Conservation (phyloP, 805 yeast species). For the Yamadazyma olivae region DNA sequence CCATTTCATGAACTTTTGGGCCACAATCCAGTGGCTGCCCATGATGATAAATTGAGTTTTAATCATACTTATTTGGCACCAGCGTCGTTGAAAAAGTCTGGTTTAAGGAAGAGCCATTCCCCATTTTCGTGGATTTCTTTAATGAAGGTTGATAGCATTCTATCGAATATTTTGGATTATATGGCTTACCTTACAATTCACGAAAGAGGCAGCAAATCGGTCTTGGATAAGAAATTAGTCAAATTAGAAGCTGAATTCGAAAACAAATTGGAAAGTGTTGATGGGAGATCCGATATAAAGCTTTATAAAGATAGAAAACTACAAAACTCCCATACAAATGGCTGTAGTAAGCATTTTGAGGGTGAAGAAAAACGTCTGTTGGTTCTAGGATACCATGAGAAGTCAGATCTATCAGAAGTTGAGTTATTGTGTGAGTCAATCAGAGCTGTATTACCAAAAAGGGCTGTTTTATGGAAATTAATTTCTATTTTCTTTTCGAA, state of each 20-base stretch:
- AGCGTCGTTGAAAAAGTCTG: neutral
- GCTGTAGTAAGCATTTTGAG: too few species aligned
- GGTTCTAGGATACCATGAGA: too few species aligned
- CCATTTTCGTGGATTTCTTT: constrained; percentile 7
- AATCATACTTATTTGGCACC: neutral
- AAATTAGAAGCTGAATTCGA: constrained; percentile 2
- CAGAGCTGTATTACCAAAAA: too few species aligned
- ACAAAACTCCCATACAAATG: too few species aligned
- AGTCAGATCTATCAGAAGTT: too few species aligned
- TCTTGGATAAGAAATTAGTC: neutral
- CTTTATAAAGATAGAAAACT: neutral
- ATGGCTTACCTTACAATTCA: constrained; percentile 1
- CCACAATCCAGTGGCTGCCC: constrained; percentile 5
- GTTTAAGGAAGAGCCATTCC: constrained; percentile 3
- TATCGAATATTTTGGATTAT: neutral
- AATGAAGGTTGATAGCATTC: constrained; percentile 2
- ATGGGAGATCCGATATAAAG: constrained; percentile 4
- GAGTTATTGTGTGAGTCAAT: too few species aligned
- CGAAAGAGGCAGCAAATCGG: neutral
- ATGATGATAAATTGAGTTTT: constrained; percentile 2
- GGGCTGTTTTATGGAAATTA: constrained; percentile 51
- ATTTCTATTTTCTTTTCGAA: constrained; percentile 56
- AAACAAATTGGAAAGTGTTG: constrained; percentile 1
- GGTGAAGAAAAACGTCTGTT: too few species aligned
- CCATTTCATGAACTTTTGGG: constrained; percentile 6